phyloP scores from a whole-genome alignment of 331 rosid species.

The Dryas integrifolia region DNA sequence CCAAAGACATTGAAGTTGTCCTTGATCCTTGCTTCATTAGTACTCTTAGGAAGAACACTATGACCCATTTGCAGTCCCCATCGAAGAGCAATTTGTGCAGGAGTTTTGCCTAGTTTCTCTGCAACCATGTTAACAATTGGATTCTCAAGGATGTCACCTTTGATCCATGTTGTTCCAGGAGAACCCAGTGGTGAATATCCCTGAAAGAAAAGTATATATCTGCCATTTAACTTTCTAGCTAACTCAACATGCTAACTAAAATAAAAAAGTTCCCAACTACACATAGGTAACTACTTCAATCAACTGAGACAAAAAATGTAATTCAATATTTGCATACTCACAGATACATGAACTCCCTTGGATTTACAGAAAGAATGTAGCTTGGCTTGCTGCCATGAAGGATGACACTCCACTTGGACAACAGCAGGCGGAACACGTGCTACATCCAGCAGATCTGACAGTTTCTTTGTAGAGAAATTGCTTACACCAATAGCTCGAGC shows the following conservation, averaged over 20 bases:
- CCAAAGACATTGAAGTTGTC: constrained; percentile 65
- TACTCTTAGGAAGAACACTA: constrained; percentile 84
- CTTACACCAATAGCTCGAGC: constrained; percentile 86
- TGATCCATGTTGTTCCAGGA: constrained; percentile 78
- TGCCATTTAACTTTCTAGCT: not conserved
- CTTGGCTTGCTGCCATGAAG: constrained; percentile 77
- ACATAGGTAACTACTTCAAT: not conserved
- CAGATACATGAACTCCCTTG: constrained; percentile 60
- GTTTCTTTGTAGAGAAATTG: constrained; percentile 75
- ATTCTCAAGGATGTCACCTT: constrained; percentile 71
- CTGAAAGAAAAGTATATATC: constrained; percentile 32
- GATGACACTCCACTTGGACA: constrained; percentile 84
- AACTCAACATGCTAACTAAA: not conserved
- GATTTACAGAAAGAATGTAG: constrained; percentile 51
- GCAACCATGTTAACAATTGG: constrained; percentile 51
- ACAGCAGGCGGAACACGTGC: constrained; percentile 80
- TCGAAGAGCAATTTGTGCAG: constrained; percentile 86
- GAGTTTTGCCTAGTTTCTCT: constrained; percentile 65
- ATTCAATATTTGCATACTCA: constrained; percentile 34
- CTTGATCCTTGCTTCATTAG: constrained; percentile 69
- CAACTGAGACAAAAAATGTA: constrained; percentile 9
- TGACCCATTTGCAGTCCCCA: constrained; percentile 95
- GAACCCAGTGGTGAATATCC: constrained; percentile 91
- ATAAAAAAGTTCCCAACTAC: not conserved
- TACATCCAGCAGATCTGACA: constrained; percentile 55